Base-by-base conservation (phyloP, 257 asterid genomes). In the Plectranthus barbatus region DNA sequence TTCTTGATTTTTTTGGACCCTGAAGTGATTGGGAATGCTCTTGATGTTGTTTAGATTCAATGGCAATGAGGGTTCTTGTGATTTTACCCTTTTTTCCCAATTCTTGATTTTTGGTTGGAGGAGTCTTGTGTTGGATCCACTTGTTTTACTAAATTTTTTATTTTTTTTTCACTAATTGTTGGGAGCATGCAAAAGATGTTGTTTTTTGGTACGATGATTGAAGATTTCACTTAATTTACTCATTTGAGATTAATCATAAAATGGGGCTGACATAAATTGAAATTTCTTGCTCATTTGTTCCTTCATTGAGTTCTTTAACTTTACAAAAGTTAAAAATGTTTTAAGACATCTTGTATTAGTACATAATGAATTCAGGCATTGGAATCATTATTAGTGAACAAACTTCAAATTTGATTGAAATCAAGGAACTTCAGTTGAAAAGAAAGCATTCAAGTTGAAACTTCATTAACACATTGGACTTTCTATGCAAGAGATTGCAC, bases 21-120 rank as follows among this genome's bases (percentile, higher is more conserved):
- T 36, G 51, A 56, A 48, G 53, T 74, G 72, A 19, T 64, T 67
- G 39, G n/a, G 7, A 23, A 62, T 50, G 9, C 24, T 51, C 51
- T 42, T 46, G 40, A 40, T 75, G 66, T n/a, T 70, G 57, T 60
- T 54, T 56, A 50, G 59, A 11, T 66, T 58, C 52, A 63, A 64
- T 44, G 69, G 56, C 23, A 75, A 64, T 44, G 57, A 64, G 70
- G 65, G 62, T 63, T 59, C 49, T 46, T 31, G 4, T 11, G 67
- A 36, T 52, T 61, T 44, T 65, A 21, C 29, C 37, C 17, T 8
- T 14, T 31, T 29, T 55, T 9, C 9, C 17, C 40, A 5, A 40
- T 36, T 58, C 31, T 26, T 2, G 19, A 66, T 71, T 69, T 17
- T 31, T 48, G 68, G 26, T 39, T 64, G 55, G 62, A 52, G 72